phyloP scores from a whole-genome alignment of 164 flowering plant genomes.

The Tinospora cordifolia region DNA sequence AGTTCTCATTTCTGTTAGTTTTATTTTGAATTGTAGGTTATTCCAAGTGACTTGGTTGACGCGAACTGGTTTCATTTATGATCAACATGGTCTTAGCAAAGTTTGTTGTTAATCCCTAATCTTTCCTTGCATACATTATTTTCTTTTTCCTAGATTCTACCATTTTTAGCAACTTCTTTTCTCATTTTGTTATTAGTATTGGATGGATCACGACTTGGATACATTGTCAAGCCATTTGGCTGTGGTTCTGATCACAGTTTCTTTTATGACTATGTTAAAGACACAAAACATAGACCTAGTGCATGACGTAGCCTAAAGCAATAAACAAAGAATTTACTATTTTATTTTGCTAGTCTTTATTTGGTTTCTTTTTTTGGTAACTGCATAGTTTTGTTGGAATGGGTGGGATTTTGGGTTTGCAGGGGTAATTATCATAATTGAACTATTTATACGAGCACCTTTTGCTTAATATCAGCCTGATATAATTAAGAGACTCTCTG shows the following conservation, averaged over 20 bases:
- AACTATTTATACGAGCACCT: no score
- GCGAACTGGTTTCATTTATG: slow-evolving; percentile 77
- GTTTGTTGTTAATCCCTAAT: slow-evolving; percentile 54
- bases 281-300: no score
- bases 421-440: no score
- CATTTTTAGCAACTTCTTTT: neutral
- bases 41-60: slow-evolving; percentile 87
- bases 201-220: neutral
- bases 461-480: no score
- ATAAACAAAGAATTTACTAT: no score
- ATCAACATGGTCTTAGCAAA: slow-evolving; percentile 59
- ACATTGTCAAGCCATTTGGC: neutral
- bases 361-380: no score
- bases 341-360: no score
- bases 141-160: neutral
- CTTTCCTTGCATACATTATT: slow-evolving; percentile 4
- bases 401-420: no score
- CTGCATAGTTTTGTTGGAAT: no score
- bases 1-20: slow-evolving; percentile 20
- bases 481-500: no score
- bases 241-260: neutral
- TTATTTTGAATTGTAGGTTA: slow-evolving; percentile 63
- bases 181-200: neutral
- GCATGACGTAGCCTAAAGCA: no score
- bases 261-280: neutral